phyloP scores from a whole-genome alignment of 2,329 filamentous ascomycete species.

The Talaromyces funiculosus region DNA sequence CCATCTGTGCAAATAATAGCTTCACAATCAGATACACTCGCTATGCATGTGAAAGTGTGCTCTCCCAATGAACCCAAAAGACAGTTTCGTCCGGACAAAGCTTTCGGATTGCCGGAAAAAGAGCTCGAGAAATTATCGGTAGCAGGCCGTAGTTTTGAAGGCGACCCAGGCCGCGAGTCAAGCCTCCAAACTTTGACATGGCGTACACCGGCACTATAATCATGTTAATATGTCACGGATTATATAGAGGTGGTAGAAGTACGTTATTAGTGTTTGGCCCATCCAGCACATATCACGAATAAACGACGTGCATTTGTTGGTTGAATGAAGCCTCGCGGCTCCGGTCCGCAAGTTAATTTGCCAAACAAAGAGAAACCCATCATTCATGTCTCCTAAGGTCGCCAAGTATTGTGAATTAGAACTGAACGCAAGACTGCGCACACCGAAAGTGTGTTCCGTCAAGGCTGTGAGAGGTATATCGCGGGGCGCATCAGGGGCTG shows the following conservation, averaged over 20 bases:
- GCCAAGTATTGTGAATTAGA: conserved; percentile 79
- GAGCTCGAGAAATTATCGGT: conserved; percentile 29
- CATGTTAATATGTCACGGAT: conserved; percentile 15
- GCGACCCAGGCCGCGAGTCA: conserved; percentile 56
- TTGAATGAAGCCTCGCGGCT: conserved; percentile 70
- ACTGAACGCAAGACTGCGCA: conserved; percentile 84
- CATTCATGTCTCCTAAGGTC: conserved; percentile 80
- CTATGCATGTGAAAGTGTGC: conserved; percentile 73
- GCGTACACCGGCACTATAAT: conserved; percentile 62
- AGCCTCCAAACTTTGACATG: conserved; percentile 93
- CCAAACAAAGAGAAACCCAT: conserved; percentile 93
- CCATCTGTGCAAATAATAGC: conserved; percentile 81
- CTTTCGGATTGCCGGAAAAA: conserved; percentile 51
- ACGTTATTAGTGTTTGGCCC: conserved; percentile 73
- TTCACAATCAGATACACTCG: conserved; percentile 63
- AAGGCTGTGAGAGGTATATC: conserved; percentile 80
- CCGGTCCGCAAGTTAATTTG: conserved; percentile 76
- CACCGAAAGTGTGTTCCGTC: conserved; percentile 83
- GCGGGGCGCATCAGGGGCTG: conserved; percentile 66
- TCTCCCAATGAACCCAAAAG: conserved; percentile 77
- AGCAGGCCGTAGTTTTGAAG: conserved; percentile 56
- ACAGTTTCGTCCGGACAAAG: conserved; percentile 80
- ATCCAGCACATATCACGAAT: conserved; percentile 88
- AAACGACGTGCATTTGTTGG: conserved; percentile 86
- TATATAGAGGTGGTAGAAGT: conserved; percentile 22